Base-by-base conservation (phyloP, 306 rosid genomes). In the Medicago arabica region DNA sequence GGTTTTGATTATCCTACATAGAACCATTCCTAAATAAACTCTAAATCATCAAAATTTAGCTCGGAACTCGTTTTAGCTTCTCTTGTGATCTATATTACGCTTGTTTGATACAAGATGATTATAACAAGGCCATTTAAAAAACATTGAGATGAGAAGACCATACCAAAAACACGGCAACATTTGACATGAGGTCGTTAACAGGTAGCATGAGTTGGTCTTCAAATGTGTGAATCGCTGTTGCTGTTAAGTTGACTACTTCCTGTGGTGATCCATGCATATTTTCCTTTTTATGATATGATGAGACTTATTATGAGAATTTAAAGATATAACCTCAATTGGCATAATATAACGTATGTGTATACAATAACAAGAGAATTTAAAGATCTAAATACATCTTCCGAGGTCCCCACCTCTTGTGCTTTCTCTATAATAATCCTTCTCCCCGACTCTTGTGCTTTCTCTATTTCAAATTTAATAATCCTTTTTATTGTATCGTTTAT, bases 131-230 rank as follows among this genome's bases (percentile, higher is more conserved):
- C 62, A 5, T 55, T 18, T 61, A 14, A 31, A 74, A 61, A 43
- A 16, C 34, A 64, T 23, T 7, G 44, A 43, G 38, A 18, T 34
- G 34, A 9, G 7, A 19, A 57, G 18, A 61, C 62, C 39, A 19
- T 34, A 75, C 81, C 77, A 67, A 69, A 47, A 53, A 64, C 43
- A 8, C 8, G 40, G 23, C 69, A 57, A 73, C 83, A 44, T 14
- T 47, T 18, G 75, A 61, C 47, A 69, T 28, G 39, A 71, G 62
- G 28, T 36, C 36, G 12, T 81, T 70, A 46, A 64, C 16, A 13
- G 63, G 34, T 13, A 72, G 74, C 59, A 12, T 31, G 54, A 76
- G 36, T 39, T 19, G n/a, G 50, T 10, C 40, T 8, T 54, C 8
- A 39, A 71, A 44, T 63, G 54, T 65, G 12, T 34, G 11, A 18